A percentile compares a stretch with the other conserved stretches of the same genome.
phyloP scores from a whole-genome alignment of 345 rosid species.

The Populus deltoides region DNA sequence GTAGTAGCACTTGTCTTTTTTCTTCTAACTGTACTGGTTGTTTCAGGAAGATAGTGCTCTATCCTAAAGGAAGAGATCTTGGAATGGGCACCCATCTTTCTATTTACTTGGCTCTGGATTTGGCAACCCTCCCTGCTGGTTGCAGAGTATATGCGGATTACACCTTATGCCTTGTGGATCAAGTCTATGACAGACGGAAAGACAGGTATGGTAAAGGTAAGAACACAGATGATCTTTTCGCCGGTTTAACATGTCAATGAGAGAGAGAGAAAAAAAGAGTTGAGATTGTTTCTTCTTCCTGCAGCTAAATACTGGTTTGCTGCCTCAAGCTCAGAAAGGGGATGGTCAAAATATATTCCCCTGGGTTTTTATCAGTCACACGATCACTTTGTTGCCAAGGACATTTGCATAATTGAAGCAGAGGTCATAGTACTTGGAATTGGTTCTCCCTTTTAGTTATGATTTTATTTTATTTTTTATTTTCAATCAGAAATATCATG shows the following conservation, averaged over 20 bases:
- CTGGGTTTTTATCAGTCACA: not conserved
- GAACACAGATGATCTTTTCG: not conserved
- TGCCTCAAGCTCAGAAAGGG: constrained; percentile 18
- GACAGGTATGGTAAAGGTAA: not conserved
- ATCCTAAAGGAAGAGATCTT: not conserved
- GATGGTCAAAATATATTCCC: constrained; percentile 32
- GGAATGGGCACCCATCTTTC: not conserved
- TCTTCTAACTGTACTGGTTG: not conserved
- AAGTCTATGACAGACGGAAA: not conserved
- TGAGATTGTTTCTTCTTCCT: not conserved
- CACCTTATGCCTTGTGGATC: not conserved
- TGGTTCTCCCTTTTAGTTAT: constrained; percentile 12
- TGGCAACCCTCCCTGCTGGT: not conserved
- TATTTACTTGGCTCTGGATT: not conserved
- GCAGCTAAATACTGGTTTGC: constrained; percentile 38
- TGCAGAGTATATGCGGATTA: not conserved
- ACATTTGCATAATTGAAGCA: not conserved
- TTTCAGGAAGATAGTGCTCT: constrained; percentile 13
- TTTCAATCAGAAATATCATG: no score
- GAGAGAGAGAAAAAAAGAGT: no score
- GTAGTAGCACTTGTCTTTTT: not conserved
- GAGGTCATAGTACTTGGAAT: constrained; percentile 35
- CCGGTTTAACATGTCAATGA: no score
- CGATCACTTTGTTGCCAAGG: constrained; percentile 18
- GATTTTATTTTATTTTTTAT: no score